Conservation (phyloP, 495 filamentous ascomycete species). For the Delitschia confertaspora region DNA sequence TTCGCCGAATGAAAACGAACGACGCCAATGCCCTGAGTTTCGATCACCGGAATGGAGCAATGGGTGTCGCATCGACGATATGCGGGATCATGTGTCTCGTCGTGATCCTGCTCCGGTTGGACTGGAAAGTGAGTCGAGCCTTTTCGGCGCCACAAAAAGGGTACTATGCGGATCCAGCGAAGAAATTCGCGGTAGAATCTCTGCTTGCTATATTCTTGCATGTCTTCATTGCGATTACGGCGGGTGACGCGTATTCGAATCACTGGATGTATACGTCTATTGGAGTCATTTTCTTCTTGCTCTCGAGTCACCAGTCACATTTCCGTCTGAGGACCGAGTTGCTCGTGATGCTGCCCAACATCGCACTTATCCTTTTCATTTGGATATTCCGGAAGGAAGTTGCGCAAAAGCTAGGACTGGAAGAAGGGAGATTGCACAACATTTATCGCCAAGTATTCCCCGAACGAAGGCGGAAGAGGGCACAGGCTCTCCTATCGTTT, state of each 20-base stretch:
- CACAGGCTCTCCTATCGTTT: slow-evolving; percentile 1
- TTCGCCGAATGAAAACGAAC: background rate
- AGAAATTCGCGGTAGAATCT: slow-evolving; percentile 4
- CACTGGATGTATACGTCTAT: slow-evolving; percentile 8
- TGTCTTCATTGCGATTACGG: slow-evolving; percentile 1
- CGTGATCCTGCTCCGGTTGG: slow-evolving; percentile 4
- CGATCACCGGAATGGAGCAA: slow-evolving; percentile 16
- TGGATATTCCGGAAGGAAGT: slow-evolving; percentile 16
- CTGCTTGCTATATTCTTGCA: slow-evolving; percentile 8
- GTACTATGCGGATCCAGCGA: background rate
- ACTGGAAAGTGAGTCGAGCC: slow-evolving; percentile 12
- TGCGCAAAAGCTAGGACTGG: background rate
- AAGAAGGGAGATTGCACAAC: background rate
- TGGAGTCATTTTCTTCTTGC: slow-evolving; percentile 3
- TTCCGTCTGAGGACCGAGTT: background rate
- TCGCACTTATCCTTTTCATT: slow-evolving; percentile 7
- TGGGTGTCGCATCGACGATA: slow-evolving; percentile 15
- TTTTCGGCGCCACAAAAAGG: slow-evolving; percentile 1
- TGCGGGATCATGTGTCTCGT: slow-evolving; percentile 7
- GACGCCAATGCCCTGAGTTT: background rate
- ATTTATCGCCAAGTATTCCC: slow-evolving; percentile 4
- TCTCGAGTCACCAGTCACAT: background rate
- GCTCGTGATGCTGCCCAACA: no score
- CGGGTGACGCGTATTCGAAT: background rate
- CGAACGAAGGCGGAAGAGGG: slow-evolving; percentile 1